A percentile compares a stretch with the other conserved stretches of the same genome.
These are phyloP conservation scores for Podochytrium sp. DNA, from an alignment of 192 early-diverging fungal species.

Conservation along the genomic window DNA sequence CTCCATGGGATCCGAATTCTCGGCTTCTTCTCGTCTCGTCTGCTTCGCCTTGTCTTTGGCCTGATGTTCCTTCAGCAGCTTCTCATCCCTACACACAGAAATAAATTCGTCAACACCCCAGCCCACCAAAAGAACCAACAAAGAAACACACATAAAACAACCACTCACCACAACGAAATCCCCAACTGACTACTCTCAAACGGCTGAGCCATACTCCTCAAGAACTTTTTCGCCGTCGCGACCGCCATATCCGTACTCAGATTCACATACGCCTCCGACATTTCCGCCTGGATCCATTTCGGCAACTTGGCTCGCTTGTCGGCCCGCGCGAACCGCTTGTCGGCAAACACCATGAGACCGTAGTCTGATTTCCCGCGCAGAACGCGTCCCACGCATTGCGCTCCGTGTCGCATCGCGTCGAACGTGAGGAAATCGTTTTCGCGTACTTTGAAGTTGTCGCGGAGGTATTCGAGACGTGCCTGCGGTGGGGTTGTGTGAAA, in stretches of 20 bases:
- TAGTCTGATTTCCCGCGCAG: slow-evolving; percentile 98
- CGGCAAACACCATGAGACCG: slow-evolving; percentile 98
- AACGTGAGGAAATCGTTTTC: slow-evolving; percentile 99
- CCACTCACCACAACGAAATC: slow-evolving; percentile 75
- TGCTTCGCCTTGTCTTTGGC: slow-evolving; percentile 3
- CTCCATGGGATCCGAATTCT: neutral
- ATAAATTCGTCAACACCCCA: neutral
- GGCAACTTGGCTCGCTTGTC: slow-evolving; percentile 97
- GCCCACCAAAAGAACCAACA: neutral
- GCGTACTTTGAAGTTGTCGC: slow-evolving; percentile 90
- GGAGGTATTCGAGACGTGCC: slow-evolving; percentile 92
- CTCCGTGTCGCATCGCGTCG: slow-evolving; percentile 98
- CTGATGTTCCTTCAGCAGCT: slow-evolving; percentile 5
- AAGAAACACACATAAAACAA: neutral
- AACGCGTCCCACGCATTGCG: slow-evolving; percentile 98
- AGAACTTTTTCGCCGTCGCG: slow-evolving; percentile 86
- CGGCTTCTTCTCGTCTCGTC: neutral
- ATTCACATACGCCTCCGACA: slow-evolving; percentile 87
- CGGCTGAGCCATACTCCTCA: slow-evolving; percentile 95
- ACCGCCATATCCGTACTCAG: slow-evolving; percentile 98
- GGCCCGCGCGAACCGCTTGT: slow-evolving; percentile 91
- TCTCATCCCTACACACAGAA: neutral
- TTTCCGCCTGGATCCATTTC: slow-evolving; percentile 91
- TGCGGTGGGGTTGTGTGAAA: no score
- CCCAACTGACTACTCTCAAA: slow-evolving; percentile 84